Percentiles rank a stretch among this genome's conserved stretches.
Evolutionary conservation across 1,139 yeast species (phyloP).

Genomic region (Pneumocystis canis): DNA sequence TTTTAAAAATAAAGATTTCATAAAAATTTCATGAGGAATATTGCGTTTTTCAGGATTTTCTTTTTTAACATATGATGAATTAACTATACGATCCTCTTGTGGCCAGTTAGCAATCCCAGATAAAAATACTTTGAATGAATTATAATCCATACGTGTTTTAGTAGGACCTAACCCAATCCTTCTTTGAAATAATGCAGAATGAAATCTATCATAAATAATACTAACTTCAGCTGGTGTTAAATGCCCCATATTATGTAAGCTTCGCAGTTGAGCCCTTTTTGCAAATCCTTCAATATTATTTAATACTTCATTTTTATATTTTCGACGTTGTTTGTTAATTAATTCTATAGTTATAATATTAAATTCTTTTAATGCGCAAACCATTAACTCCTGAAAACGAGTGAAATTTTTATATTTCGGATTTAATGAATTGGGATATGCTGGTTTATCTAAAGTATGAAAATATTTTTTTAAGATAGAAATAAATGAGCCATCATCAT

Average conservation of each 20-base stretch:
- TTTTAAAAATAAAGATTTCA: conserved; percentile 46
- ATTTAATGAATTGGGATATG: conserved; percentile 59
- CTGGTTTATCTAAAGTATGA: conserved; percentile 59
- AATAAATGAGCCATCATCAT: conserved; percentile 87
- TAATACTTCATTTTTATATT: conserved; percentile 61
- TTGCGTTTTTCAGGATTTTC: conserved; percentile 2
- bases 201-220: conserved; percentile 70
- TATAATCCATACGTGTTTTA: conserved; percentile 50
- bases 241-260: conserved; percentile 57
- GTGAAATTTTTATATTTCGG: conserved; percentile 54
- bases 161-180: conserved; percentile 52
- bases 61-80: not conserved
- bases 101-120: conserved; percentile 69
- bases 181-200: conserved; percentile 59
- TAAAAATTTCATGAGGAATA: conserved; percentile 31
- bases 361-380: conserved; percentile 86
- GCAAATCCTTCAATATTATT: conserved; percentile 81
- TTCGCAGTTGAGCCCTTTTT: conserved; percentile 78
- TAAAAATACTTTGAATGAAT: conserved; percentile 59
- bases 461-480: conserved; percentile 74
- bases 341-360: conserved; percentile 60
- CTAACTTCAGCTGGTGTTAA: conserved; percentile 46
- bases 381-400: conserved; percentile 77
- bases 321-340: conserved; percentile 53
- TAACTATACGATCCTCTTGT: conserved; percentile 5